These are phyloP conservation scores for Ustilago xerochloae DNA, from an alignment of 1,284 basidiomycete species.

Conservation along the genomic window DNA sequence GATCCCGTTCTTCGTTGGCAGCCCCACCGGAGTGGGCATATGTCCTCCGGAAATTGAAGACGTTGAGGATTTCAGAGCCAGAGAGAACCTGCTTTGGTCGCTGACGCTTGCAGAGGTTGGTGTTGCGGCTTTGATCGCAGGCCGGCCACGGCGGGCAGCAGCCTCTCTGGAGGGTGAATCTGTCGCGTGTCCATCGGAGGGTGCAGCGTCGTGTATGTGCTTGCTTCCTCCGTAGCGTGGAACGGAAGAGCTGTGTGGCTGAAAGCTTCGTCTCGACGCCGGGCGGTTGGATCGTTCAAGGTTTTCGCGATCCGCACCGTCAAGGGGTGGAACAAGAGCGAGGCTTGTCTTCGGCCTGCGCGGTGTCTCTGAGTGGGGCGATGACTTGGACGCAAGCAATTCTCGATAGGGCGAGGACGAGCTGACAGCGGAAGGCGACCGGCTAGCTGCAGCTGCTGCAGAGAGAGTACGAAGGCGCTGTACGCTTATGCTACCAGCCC, in stretches of 20 bases:
- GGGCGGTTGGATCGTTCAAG: too few species aligned
- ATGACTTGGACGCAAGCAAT: not conserved
- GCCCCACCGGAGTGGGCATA: not conserved
- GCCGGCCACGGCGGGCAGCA: not conserved
- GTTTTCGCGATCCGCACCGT: not conserved
- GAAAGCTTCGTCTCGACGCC: too few species aligned
- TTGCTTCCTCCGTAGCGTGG: slow-evolving; percentile 4
- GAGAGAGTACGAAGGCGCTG: slow-evolving; percentile 29
- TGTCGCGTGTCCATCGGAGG: not conserved
- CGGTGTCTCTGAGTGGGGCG: not conserved
- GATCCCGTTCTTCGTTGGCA: not conserved
- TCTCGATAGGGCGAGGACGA: slow-evolving; percentile 21
- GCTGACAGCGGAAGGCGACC: slow-evolving; percentile 11
- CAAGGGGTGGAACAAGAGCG: slow-evolving; percentile 4
- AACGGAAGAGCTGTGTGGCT: not conserved
- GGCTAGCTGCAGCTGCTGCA: slow-evolving; percentile 28
- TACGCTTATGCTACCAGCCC: slow-evolving; percentile 24
- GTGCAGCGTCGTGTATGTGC: not conserved
- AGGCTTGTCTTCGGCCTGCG: slow-evolving; percentile 22
- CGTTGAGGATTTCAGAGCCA: slow-evolving; percentile 22
- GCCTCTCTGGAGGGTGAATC: slow-evolving; percentile 22
- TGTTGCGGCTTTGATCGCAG: not conserved
- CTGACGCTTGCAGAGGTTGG: slow-evolving; percentile 19
- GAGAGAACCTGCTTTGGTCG: slow-evolving; percentile 26
- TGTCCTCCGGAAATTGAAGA: slow-evolving; percentile 14